Evolutionary conservation across 371 early-diverging fungal genomes (phyloP), one percentile per base, ranked within the genome.

Genomic region (Mucor piriformis): DNA sequence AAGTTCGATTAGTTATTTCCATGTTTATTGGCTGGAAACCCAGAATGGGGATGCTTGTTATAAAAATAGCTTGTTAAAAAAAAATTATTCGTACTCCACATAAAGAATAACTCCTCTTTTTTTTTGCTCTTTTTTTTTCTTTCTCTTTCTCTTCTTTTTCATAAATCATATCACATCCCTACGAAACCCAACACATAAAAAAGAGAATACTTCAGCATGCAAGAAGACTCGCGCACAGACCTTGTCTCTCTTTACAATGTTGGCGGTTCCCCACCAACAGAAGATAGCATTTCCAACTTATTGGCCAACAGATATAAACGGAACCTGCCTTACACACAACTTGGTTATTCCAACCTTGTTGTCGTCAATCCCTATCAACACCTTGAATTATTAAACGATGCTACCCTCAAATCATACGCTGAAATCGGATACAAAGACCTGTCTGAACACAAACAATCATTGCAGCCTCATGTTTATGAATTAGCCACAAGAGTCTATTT

Each of bases 401-500:
- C 79, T 6, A 69, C 76, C 6, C 63, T 74, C 7, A 60, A 71
- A 44, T 65, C 70, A 2, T 83, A 83, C 54, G 80, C 82, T 7
- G 72, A 79, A 32, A 61, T 50, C 35, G 73, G 79, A 47, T 83
- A 83, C 51, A 64, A 59, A 35, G 66, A 76, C 62, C 29, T 71
- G 10, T 56, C 69, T 43, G 69, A 57, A 18, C 40, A 60, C 20
- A 66, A 61, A 18, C 61, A 51, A 15, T 40, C 37, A 23, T 49
- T 74, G 32, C 70, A 74, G 21, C 81, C 81, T 18, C 86, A 86
- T 54, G 68, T 83, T 33, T 84, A 79, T 59, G 82, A 84, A 24
- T 59, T 85, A 35, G 82, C 86, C 7, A 80, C 83, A 20, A 72
- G 64, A 37, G 80, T 87, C 0, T 89, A 89, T 63, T 83, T 81